A percentile compares a stretch with the other conserved stretches of the same genome.
phyloP scores from a whole-genome alignment of 2,329 filamentous ascomycete genomes.

The Trichoderma lentiforme region DNA sequence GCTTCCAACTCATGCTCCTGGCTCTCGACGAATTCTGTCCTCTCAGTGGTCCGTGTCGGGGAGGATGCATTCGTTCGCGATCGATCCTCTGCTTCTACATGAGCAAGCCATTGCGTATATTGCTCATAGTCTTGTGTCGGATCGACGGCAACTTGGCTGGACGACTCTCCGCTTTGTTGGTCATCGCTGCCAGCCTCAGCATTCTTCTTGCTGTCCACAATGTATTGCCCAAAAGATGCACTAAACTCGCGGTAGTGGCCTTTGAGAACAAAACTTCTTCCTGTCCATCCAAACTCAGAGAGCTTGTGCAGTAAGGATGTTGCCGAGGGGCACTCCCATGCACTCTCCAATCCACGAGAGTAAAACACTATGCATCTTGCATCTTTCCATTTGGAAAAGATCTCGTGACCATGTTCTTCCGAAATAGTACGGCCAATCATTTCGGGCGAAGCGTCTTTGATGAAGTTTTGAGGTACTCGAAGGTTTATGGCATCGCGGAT shows the following conservation, averaged over 20 bases:
- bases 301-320: conserved; percentile 45
- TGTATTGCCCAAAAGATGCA: conserved; percentile 49
- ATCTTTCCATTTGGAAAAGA: conserved; percentile 46
- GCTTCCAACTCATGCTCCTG: conserved; percentile 49
- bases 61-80: conserved; percentile 37
- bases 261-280: conserved; percentile 53
- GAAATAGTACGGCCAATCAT: conserved; percentile 49
- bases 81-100: conserved; percentile 43
- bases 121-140: conserved; percentile 31
- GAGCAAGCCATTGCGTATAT: conserved; percentile 46
- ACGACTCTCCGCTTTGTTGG: neutral
- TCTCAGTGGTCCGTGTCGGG: conserved; percentile 38
- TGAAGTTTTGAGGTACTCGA: conserved; percentile 47
- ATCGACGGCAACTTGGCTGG: conserved; percentile 12
- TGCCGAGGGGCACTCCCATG: conserved; percentile 51
- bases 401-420: conserved; percentile 46
- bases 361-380: conserved; percentile 53
- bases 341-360: conserved; percentile 46
- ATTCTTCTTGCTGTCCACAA: conserved; percentile 42
- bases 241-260: conserved; percentile 56
- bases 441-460: conserved; percentile 46
- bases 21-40: conserved; percentile 39
- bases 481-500: conserved; percentile 52
- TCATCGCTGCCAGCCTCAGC: conserved; percentile 39
- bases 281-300: conserved; percentile 45